Conservation (phyloP, 768 basidiomycete species). For the Amylocystis lapponica region DNA sequence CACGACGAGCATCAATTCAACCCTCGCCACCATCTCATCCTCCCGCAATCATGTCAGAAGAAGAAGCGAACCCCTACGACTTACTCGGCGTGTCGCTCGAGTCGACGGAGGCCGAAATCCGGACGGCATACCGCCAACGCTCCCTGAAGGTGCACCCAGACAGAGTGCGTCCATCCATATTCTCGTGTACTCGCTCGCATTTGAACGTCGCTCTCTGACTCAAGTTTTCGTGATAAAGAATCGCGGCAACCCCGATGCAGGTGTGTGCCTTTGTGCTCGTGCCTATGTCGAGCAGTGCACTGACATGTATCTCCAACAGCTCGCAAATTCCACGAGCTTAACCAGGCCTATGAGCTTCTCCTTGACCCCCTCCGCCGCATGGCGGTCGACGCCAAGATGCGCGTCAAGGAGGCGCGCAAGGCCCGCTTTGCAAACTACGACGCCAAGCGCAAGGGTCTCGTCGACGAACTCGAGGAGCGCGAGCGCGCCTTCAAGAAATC, state of each 20-base stretch:
- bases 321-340: constrained; percentile 80
- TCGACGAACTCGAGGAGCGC: constrained; percentile 74
- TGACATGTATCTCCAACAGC: constrained; percentile 31
- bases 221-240: constrained; percentile 42
- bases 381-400: constrained; percentile 76
- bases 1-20: too few species aligned
- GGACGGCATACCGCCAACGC: constrained; percentile 70
- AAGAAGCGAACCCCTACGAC: constrained; percentile 70
- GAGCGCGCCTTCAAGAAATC: constrained; percentile 75
- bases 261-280: constrained; percentile 27
- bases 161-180: constrained; percentile 45
- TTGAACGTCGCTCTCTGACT: constrained; percentile 12
- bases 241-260: constrained; percentile 74
- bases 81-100: constrained; percentile 56
- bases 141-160: constrained; percentile 88
- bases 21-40: too few species aligned
- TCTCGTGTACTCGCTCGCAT: not conserved
- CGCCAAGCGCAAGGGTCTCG: constrained; percentile 64
- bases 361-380: constrained; percentile 76
- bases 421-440: constrained; percentile 69
- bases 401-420: constrained; percentile 59
- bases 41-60: constrained; percentile 38
- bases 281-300: not conserved
- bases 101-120: constrained; percentile 71
- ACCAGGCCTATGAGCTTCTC: constrained; percentile 72